Conservation (phyloP, 768 basidiomycete genomes). For the Mycena galopus region DNA sequence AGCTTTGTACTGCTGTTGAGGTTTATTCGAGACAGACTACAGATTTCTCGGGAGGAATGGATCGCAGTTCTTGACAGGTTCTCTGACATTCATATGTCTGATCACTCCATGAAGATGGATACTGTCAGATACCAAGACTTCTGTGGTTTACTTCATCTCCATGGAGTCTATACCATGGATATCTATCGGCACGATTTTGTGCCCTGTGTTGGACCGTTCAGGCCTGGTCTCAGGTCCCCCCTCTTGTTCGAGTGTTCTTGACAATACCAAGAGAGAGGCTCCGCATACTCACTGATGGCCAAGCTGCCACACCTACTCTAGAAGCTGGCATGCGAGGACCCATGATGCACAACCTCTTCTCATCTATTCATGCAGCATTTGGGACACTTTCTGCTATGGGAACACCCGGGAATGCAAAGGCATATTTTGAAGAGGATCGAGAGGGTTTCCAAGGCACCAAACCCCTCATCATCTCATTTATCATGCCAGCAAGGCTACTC, state of each 20-base stretch:
- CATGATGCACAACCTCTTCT: conserved; percentile 33
- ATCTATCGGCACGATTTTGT: conserved; percentile 20
- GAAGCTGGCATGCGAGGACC: conserved; percentile 26
- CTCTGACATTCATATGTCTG: conserved; percentile 36
- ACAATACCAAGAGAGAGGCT: conserved; percentile 35
- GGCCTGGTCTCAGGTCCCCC: no score
- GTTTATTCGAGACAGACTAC: no score
- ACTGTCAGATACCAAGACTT: conserved; percentile 55
- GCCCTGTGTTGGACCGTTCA: conserved; percentile 37
- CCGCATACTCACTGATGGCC: background rate
- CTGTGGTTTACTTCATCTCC: conserved; percentile 50
- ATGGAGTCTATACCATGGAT: conserved; percentile 47
- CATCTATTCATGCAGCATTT: no score
- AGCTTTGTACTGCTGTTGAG: no score
- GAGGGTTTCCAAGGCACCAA: conserved; percentile 17
- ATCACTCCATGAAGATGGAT: conserved; percentile 43
- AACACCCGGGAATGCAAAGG: conserved; percentile 27
- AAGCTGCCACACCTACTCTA: conserved; percentile 21
- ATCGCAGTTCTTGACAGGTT: no score
- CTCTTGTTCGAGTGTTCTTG: conserved; percentile 36
- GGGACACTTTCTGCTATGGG: conserved; percentile 30
- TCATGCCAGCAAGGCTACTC: conserved; percentile 19
- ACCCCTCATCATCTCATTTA: conserved; percentile 21
- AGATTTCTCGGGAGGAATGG: no score
- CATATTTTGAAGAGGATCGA: conserved; percentile 37